Conservation (phyloP, 495 filamentous ascomycete species). For the Hypoxylon subgilvum region DNA sequence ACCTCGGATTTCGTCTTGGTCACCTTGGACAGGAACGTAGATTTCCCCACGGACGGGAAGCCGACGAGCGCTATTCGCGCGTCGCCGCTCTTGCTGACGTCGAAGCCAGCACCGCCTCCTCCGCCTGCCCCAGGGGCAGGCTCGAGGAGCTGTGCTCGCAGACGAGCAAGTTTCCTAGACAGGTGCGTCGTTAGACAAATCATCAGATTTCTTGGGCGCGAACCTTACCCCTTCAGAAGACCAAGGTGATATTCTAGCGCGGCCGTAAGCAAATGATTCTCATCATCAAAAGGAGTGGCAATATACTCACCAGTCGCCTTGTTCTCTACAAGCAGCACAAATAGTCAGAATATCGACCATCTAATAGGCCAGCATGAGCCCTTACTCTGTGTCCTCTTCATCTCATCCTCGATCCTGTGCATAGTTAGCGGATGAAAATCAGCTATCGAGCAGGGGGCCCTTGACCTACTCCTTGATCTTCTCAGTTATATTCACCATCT, state of each 20-base stretch:
- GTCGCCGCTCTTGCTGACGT: constrained; percentile 96
- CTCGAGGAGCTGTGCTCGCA: constrained; percentile 94
- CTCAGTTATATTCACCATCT: constrained; percentile 99
- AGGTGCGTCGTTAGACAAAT: constrained; percentile 14
- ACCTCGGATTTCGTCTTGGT: constrained; percentile 98
- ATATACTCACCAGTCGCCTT: constrained; percentile 87
- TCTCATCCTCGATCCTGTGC: constrained; percentile 97
- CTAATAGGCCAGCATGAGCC: constrained; percentile 3
- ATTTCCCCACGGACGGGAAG: constrained; percentile 98
- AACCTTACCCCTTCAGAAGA: constrained; percentile 86
- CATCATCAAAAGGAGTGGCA: background rate
- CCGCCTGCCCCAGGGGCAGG: constrained; percentile 81
- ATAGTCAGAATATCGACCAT: constrained; percentile 33
- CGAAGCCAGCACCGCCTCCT: constrained; percentile 80
- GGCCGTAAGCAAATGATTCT: constrained; percentile 18
- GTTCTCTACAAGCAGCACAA: constrained; percentile 70
- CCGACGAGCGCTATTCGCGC: constrained; percentile 96
- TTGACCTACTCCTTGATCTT: constrained; percentile 94
- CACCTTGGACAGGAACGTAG: constrained; percentile 97
- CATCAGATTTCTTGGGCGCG: background rate
- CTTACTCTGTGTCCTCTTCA: constrained; percentile 95
- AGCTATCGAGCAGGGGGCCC: no score
- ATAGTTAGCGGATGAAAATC: constrained; percentile 29
- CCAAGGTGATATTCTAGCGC: constrained; percentile 92
- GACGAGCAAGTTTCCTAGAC: constrained; percentile 87